Percentiles rank a stretch among this genome's conserved stretches.
Conservation (phyloP, 345 rosid genomes). For the Theobroma cacao region DNA sequence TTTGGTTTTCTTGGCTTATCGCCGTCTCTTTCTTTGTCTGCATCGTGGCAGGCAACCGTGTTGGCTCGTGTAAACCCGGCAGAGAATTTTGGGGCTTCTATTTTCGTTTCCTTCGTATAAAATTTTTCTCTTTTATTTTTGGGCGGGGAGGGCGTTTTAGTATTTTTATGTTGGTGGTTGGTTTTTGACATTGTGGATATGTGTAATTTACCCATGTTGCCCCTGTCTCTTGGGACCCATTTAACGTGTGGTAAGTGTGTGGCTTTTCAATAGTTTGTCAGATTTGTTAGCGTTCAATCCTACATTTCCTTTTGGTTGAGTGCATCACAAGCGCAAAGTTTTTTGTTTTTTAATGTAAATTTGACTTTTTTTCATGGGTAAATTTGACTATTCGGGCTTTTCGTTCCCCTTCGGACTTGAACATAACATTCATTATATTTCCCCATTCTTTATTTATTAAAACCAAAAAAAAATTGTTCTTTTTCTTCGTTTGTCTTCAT, state of each 20-base stretch:
- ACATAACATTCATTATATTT: neutral
- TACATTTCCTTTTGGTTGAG: neutral
- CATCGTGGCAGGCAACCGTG: conserved; percentile 39
- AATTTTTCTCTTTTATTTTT: no score
- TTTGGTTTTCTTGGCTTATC: neutral
- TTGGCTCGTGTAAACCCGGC: conserved; percentile 37
- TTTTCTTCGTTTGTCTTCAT: neutral
- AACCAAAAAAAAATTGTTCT: neutral
- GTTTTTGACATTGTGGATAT: neutral
- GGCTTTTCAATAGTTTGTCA: conserved; percentile 7
- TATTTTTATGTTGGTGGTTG: neutral
- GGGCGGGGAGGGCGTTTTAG: neutral
- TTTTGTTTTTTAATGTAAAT: neutral
- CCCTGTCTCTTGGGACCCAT: conserved; percentile 22
- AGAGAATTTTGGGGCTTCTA: conserved; percentile 10
- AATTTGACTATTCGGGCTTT: neutral
- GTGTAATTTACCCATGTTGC: conserved; percentile 13
- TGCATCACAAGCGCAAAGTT: neutral
- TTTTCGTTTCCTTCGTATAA: neutral
- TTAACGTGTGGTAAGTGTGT: conserved; percentile 3
- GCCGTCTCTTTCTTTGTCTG: conserved; percentile 32
- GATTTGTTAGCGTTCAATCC: conserved; percentile 1
- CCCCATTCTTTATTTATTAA: no score
- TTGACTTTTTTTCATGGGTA: no score
- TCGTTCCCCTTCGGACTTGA: neutral